phyloP scores from a whole-genome alignment of 2,329 filamentous ascomycete genomes.

The Fusarium nurragi region DNA sequence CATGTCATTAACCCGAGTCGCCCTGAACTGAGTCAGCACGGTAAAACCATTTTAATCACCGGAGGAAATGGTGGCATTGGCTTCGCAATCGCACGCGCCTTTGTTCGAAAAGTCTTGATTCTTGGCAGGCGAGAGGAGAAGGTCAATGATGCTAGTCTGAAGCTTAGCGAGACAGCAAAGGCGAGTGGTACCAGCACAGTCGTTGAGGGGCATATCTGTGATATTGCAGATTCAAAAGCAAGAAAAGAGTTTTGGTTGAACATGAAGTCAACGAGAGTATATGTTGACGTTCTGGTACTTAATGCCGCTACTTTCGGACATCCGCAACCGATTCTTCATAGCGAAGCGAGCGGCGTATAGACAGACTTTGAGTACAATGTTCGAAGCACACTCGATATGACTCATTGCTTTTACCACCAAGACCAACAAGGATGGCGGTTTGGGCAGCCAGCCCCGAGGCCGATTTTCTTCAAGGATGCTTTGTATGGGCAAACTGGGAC shows the following conservation, averaged over 20 bases:
- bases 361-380: not conserved
- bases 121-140: not conserved
- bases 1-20: not conserved
- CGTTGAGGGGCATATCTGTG: not conserved
- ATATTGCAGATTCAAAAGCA: not conserved
- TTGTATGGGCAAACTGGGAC: constrained; percentile 1
- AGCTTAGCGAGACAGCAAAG: not conserved
- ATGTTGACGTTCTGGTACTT: not conserved
- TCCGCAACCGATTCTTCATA: not conserved
- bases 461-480: not conserved
- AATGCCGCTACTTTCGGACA: not conserved
- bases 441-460: not conserved
- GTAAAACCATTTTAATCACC: not conserved
- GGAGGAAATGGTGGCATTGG: not conserved
- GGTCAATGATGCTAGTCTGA: not conserved
- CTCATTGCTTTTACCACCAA: not conserved
- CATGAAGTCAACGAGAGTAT: accelerated
- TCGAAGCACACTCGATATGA: not conserved
- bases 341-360: not conserved
- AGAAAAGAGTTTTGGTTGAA: not conserved
- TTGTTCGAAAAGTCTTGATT: not conserved
- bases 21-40: not conserved
- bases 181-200: not conserved
- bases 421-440: not conserved
- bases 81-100: not conserved